Evolutionary conservation across 148 eudicot species (phyloP), one percentile per base, ranked within the genome.

Genomic region (Dianthus caryophyllus): DNA sequence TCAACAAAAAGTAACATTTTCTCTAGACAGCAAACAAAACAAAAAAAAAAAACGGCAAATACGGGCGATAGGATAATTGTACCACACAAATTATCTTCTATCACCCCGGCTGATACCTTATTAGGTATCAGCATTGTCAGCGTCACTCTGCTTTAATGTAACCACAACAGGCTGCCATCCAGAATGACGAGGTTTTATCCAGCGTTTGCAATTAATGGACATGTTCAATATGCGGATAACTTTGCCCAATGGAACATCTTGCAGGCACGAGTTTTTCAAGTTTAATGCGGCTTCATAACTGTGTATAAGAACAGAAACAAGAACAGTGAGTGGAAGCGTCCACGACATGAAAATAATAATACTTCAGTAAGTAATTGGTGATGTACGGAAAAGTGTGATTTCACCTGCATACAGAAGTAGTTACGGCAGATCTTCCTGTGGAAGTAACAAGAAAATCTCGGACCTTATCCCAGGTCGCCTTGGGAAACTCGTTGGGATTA

Each of bases 111-210:
- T 39, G 69, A 60, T 70, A 51, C 66, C 66, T 33, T 38, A 58
- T 71, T 71, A 72, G 56, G 75, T 17, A 76, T 72, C 80, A 76
- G 84, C 70, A 57, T 67, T 80, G 67, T 56, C 64, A 79, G 72
- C 69, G 72, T 69, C 66, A 76, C 78, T 61, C 66, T 83, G 91
- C 47, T 70, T 71, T 65, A 88, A 66, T 27, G 76, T 76, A 76
- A 87, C 67, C 60, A 69, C 80, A 74, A 89, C 66, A 24, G 95
- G 96, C 75, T 89, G 83, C 98, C 98, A 93, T 81, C 96, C 98
- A 55, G 88, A 84, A 60, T 63, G 85, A 73, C 80, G 73, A 70
- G 65, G 81, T 66, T 77, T 70, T 39, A 89, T 81, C 98, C 98
- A 93, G 54, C 74, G 78, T 72, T 84, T 93, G 61, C 66, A 48